Percentiles rank a stretch among this genome's conserved stretches.
Conservation (phyloP, 1,284 basidiomycete species). For the Coniophora puteana region DNA sequence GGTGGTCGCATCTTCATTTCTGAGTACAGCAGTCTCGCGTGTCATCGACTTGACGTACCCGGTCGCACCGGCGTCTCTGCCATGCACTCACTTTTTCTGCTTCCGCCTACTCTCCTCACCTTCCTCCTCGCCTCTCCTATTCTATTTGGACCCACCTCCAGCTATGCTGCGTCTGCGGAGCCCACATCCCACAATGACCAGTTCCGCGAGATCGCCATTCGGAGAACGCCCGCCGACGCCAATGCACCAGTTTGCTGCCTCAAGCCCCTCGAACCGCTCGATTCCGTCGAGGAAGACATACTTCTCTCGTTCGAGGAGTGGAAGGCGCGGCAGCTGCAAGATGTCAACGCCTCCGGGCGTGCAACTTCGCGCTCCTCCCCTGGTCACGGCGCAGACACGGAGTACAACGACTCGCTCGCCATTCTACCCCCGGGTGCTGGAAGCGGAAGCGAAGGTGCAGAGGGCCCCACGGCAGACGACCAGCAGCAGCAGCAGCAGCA, state of each 20-base stretch:
- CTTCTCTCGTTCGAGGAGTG: slow-evolving; percentile 89
- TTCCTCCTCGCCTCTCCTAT: slow-evolving; percentile 39
- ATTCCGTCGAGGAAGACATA: slow-evolving; percentile 55
- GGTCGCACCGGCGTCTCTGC: not conserved
- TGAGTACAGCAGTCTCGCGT: too few species aligned
- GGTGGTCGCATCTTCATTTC: too few species aligned
- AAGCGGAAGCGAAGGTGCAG: slow-evolving; percentile 7
- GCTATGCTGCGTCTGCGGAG: too few species aligned
- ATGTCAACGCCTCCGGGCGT: too few species aligned
- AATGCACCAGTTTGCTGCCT: slow-evolving; percentile 66
- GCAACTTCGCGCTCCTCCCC: too few species aligned
- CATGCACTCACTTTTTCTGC: slow-evolving; percentile 5
- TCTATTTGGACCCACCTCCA: slow-evolving; percentile 22
- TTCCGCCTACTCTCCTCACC: slow-evolving; percentile 31
- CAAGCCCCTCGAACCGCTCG: slow-evolving; percentile 45
- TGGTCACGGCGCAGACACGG: too few species aligned
- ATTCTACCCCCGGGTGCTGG: slow-evolving; percentile 4
- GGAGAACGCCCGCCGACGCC: slow-evolving; percentile 38
- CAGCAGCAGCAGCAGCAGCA: slow-evolving; percentile 5
- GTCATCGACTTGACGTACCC: too few species aligned
- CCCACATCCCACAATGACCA: slow-evolving; percentile 52
- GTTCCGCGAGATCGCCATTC: slow-evolving; percentile 51
- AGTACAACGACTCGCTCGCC: too few species aligned
- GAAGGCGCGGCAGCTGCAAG: slow-evolving; percentile 63
- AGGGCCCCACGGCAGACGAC: not conserved